Conservation (phyloP, 1,139 yeast genomes). For the Debaryomyces singareniensis region DNA sequence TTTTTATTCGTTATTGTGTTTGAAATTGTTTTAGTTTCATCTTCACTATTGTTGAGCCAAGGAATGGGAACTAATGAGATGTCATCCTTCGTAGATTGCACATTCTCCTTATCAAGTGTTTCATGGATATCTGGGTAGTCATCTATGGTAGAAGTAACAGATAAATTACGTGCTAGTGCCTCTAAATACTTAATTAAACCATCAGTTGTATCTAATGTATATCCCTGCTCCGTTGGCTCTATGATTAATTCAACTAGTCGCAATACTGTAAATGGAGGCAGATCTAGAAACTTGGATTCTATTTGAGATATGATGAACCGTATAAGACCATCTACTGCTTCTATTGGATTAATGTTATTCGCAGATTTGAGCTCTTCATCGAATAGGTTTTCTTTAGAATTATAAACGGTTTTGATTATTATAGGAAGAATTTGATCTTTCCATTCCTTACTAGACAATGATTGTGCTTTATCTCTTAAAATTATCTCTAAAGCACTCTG, state of each 20-base stretch:
- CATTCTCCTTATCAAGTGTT: conserved; percentile 4
- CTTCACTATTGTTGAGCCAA: conserved; percentile 1
- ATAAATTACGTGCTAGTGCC: conserved; percentile 20
- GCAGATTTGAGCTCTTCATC: too few species aligned
- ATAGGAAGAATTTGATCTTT: not conserved
- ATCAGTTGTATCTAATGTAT: conserved; percentile 21
- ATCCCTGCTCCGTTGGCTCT: conserved; percentile 29
- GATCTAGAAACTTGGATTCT: too few species aligned
- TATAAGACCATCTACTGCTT: too few species aligned
- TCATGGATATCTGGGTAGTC: conserved; percentile 23
- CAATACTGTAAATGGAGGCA: conserved; percentile 56
- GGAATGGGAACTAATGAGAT: not conserved
- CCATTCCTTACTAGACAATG: conserved; percentile 1
- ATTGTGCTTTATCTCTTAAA: too few species aligned
- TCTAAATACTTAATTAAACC: conserved; percentile 25
- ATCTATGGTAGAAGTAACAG: conserved; percentile 21
- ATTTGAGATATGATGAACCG: too few species aligned
- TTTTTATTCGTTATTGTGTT: too few species aligned
- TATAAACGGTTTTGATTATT: not conserved
- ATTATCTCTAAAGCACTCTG: too few species aligned
- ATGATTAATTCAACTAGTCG: conserved; percentile 49
- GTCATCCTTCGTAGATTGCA: too few species aligned
- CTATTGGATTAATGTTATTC: too few species aligned
- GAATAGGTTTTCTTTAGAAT: not conserved
- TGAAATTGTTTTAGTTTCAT: too few species aligned